phyloP scores from a whole-genome alignment of 805 yeast species.

The Candida ascalaphidarum region DNA sequence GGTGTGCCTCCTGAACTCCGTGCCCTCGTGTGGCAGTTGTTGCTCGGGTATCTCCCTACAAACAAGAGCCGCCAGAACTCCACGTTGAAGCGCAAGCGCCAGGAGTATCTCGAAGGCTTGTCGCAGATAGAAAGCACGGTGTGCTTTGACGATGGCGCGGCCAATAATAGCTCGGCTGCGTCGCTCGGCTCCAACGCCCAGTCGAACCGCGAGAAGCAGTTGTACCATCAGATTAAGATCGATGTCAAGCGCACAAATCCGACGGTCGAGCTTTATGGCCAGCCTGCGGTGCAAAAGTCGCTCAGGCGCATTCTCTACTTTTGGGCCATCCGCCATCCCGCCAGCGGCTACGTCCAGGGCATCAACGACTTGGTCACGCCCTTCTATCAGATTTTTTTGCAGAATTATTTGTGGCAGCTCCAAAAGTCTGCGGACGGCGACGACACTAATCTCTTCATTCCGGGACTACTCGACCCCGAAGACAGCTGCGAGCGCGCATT shows the following conservation, averaged over 20 bases:
- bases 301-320: slow-evolving; percentile 75
- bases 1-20: slow-evolving; percentile 82
- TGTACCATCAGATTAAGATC: slow-evolving; percentile 94
- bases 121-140: slow-evolving; percentile 55
- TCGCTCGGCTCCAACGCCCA: slow-evolving; percentile 15
- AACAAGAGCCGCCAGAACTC: slow-evolving; percentile 67
- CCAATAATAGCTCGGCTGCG: slow-evolving; percentile 6
- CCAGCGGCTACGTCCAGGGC: slow-evolving; percentile 97
- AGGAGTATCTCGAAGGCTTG: slow-evolving; percentile 76
- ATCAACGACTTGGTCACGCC: slow-evolving; percentile 93
- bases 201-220: slow-evolving; percentile 45
- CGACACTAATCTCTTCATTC: slow-evolving; percentile 23
- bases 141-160: slow-evolving; percentile 21
- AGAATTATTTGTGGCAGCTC: slow-evolving; percentile 48
- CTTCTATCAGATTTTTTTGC: slow-evolving; percentile 76
- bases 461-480: slow-evolving; percentile 23
- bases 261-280: slow-evolving; percentile 62
- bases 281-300: slow-evolving; percentile 63
- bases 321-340: slow-evolving; percentile 97
- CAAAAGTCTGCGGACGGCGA: slow-evolving; percentile 14
- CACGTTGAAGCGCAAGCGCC: slow-evolving; percentile 69
- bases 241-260: slow-evolving; percentile 96
- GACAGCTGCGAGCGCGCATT: slow-evolving; percentile 15
- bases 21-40: slow-evolving; percentile 80
- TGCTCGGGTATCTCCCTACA: slow-evolving; percentile 85